These are phyloP conservation scores for Ogataea pilisensis DNA, from an alignment of 805 yeast genomes.

Conservation along the genomic window DNA sequence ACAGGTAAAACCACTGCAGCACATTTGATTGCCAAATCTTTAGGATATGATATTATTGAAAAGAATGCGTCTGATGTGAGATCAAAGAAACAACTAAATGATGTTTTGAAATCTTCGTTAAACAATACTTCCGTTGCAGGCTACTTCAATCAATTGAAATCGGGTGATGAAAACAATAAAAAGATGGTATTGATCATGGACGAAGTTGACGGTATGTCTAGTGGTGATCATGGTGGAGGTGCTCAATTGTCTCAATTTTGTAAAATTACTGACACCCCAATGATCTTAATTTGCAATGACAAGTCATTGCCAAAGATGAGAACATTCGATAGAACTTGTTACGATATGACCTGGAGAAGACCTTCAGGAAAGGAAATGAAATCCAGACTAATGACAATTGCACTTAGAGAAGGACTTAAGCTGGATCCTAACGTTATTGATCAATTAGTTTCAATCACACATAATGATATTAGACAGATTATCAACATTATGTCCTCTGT, in stretches of 20 bases:
- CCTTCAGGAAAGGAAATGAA: conserved; percentile 81
- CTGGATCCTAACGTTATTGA: conserved; percentile 79
- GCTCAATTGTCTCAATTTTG: conserved; percentile 90
- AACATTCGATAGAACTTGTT: conserved; percentile 81
- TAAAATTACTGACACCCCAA: conserved; percentile 79
- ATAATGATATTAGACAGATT: conserved; percentile 91
- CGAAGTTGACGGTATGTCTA: conserved; percentile 99
- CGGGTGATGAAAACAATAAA: conserved; percentile 30
- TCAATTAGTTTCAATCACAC: conserved; percentile 77
- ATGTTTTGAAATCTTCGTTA: conserved; percentile 64
- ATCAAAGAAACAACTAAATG: conserved; percentile 71
- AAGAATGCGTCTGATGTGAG: conserved; percentile 88
- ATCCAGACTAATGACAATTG: conserved; percentile 85
- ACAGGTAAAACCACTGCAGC: conserved; percentile 84
- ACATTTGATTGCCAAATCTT: conserved; percentile 61
- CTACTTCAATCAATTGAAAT: conserved; percentile 43
- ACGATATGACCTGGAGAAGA: conserved; percentile 80
- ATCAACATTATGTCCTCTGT: conserved; percentile 85
- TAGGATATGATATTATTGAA: conserved; percentile 73
- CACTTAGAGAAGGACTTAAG: conserved; percentile 76
- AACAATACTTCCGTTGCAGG: conserved; percentile 83
- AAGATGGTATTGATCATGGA: conserved; percentile 90
- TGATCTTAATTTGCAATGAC: conserved; percentile 92
- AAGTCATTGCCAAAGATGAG: conserved; percentile 91
- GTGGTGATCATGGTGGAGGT: conserved; percentile 98